Evolutionary conservation across 768 basidiomycete species (phyloP).

Genomic region (Goffeauzyma gilvescens): DNA sequence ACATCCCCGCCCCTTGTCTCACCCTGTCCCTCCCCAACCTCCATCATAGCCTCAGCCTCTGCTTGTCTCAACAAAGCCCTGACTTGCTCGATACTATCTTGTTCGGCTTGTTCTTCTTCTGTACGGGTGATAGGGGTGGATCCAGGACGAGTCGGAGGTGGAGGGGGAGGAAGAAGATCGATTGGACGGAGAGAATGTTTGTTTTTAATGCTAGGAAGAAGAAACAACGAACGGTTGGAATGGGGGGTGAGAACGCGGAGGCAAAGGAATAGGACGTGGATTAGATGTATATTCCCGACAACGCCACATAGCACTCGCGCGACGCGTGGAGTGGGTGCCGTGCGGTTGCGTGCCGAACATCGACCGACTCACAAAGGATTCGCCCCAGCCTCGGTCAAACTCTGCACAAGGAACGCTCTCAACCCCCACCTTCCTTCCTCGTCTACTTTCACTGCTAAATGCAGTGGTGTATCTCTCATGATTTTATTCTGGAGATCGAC

Average conservation of each 20-base stretch:
- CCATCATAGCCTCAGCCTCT: slow-evolving; percentile 6
- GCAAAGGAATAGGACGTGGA: not conserved
- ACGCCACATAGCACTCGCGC: no score
- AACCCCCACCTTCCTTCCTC: slow-evolving; percentile 10
- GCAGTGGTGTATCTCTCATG: slow-evolving; percentile 8
- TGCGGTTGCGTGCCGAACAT: no score
- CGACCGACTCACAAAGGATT: slow-evolving; percentile 9
- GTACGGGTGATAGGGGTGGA: not conserved
- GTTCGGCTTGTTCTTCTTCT: not conserved
- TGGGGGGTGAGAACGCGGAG: not conserved
- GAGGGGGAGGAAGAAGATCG: slow-evolving; percentile 10
- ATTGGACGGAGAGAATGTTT: slow-evolving; percentile 7
- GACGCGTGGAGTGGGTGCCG: no score
- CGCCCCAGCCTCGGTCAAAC: slow-evolving; percentile 8
- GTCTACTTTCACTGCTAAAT: slow-evolving; percentile 10
- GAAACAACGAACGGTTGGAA: not conserved
- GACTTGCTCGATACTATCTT: slow-evolving; percentile 2
- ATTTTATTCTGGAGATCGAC: slow-evolving; percentile 8
- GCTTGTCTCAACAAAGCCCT: slow-evolving; percentile 5
- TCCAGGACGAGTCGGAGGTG: slow-evolving; percentile 5
- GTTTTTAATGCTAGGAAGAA: slow-evolving; percentile 6
- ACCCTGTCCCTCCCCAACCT: not conserved
- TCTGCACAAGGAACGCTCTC: slow-evolving; percentile 6
- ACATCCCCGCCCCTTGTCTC: slow-evolving; percentile 6
- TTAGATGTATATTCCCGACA: no score